A percentile compares a stretch with the other conserved stretches of the same genome.
phyloP scores from a whole-genome alignment of 805 yeast species.

The Saccharomycopsis sp. region DNA sequence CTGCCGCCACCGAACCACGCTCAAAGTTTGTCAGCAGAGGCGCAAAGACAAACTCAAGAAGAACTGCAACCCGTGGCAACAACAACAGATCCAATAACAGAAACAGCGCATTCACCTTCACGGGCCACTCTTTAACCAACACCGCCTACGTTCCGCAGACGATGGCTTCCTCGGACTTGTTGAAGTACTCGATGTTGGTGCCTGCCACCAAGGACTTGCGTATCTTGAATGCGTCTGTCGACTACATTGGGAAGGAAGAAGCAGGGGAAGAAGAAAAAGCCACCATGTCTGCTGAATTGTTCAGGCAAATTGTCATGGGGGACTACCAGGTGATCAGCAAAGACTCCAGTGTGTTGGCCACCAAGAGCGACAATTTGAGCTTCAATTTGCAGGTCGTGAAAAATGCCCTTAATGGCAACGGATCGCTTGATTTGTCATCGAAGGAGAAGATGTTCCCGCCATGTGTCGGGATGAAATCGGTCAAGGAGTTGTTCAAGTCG shows the following conservation, averaged over 20 bases:
- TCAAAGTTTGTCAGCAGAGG: too few species aligned
- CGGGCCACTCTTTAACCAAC: not conserved
- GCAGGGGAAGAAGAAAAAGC: not conserved
- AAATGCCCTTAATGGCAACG: conserved; percentile 25
- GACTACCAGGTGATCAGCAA: conserved; percentile 2
- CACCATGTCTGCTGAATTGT: not conserved
- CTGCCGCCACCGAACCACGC: not conserved
- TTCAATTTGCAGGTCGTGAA: conserved; percentile 25
- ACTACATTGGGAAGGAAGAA: not conserved
- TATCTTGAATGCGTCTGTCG: not conserved
- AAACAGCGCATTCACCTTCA: not conserved
- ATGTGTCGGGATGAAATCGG: conserved; percentile 25
- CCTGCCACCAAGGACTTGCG: conserved; percentile 10
- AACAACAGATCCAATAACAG: not conserved
- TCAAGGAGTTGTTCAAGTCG: too few species aligned
- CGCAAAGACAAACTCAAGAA: conserved; percentile 1
- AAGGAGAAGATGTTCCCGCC: conserved; percentile 25
- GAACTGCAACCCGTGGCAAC: not conserved
- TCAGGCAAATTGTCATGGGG: conserved; percentile 15
- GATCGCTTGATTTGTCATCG: conserved; percentile 21
- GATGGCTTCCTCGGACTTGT: conserved; percentile 6
- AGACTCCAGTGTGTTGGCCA: not conserved
- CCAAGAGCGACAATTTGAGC: conserved; percentile 13
- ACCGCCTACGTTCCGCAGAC: conserved; percentile 10
- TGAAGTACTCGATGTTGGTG: conserved; percentile 11